Evolutionary conservation across 2,329 filamentous ascomycete genomes (phyloP), one percentile per base, ranked within the genome.

Genomic region (Colletotrichum tabaci): DNA sequence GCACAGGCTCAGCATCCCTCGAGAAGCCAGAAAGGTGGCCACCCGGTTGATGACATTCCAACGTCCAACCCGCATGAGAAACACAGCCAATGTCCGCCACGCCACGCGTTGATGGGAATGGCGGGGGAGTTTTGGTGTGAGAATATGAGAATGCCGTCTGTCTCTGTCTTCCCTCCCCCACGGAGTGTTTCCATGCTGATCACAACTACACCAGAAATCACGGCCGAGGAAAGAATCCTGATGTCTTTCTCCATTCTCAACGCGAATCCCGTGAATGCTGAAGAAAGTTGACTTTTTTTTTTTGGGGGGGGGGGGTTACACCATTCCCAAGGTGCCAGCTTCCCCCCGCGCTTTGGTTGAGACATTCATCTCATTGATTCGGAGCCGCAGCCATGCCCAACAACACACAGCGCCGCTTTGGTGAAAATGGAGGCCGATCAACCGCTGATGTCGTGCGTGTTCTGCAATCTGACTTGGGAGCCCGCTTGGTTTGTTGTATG

Each of bases 11-110:
- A 62, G 64, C 58, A 65, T 35, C 15, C 12, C 46, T 49, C 42
- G 40, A 57, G 42, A 26, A 42, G 50, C 55, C 30, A 38, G 35
- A 57, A 42, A 47, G 38, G 53, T 60, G 68, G 58, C 68, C 65
- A 71, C 38, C 23, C 38, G 53, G 26, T 35, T 35, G 30, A 35
- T 18, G 52, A 16, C 68, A 68, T 71, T 71, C 68, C 68, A 68
- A 9, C 9, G 30, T 9, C 38, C 40, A 10, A 40, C 53, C 60
- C 64, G 58, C 58, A 60, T 60, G 65, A 62, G 68, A 71, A 71
- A 71, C 58, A 63, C 15, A 30, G 13, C 68, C 68, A 71, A 68
- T 71, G 7, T 6, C 53, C 65, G 66, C 56, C 65, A 44, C 56
- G 68, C 58, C 46, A 63, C 35, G 53, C 40, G 53, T 53, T 26